A percentile compares a stretch with the other conserved stretches of the same genome.
phyloP scores from a whole-genome alignment of 106 monocot species.

The Apostasia shenzhenica region DNA sequence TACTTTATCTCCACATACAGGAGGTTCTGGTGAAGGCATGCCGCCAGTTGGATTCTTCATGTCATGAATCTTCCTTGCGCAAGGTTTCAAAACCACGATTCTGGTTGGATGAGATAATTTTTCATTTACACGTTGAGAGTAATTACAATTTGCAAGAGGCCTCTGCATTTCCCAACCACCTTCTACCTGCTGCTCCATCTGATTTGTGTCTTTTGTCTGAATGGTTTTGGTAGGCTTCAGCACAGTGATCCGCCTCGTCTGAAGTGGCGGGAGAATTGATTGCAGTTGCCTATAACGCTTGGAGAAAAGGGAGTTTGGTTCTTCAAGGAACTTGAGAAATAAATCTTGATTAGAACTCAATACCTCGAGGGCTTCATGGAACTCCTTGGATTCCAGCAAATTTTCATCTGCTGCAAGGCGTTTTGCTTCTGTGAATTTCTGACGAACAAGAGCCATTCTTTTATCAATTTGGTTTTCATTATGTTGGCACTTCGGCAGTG shows the following conservation, averaged over 20 bases:
- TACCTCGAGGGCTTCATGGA: conserved; percentile 51
- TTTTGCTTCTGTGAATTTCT: conserved; percentile 52
- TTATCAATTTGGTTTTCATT: conserved; percentile 16
- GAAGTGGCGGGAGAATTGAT: conserved; percentile 9
- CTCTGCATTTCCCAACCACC: conserved; percentile 11
- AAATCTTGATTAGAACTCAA: conserved; percentile 50
- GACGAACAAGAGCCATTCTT: conserved; percentile 38
- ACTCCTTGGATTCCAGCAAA: conserved; percentile 38
- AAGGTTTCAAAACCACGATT: conserved; percentile 71
- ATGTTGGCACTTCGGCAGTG: background rate
- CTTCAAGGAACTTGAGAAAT: conserved; percentile 47
- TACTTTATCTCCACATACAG: conserved; percentile 14
- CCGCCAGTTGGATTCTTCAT: conserved; percentile 2
- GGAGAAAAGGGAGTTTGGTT: conserved; percentile 26
- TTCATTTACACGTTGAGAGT: conserved; percentile 16
- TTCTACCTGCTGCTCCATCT: background rate
- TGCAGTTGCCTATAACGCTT: conserved; percentile 9
- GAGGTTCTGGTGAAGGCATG: conserved; percentile 4
- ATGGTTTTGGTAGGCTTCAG: conserved; percentile 49
- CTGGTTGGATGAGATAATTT: conserved; percentile 28
- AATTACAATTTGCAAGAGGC: conserved; percentile 16
- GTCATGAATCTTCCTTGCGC: conserved; percentile 24
- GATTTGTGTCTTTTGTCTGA: conserved; percentile 18
- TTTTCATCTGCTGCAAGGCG: conserved; percentile 30
- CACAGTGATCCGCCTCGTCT: conserved; percentile 50